These are phyloP conservation scores for Vitis rotundifolia DNA, from an alignment of 164 flowering plant species.

Conservation along the genomic window DNA sequence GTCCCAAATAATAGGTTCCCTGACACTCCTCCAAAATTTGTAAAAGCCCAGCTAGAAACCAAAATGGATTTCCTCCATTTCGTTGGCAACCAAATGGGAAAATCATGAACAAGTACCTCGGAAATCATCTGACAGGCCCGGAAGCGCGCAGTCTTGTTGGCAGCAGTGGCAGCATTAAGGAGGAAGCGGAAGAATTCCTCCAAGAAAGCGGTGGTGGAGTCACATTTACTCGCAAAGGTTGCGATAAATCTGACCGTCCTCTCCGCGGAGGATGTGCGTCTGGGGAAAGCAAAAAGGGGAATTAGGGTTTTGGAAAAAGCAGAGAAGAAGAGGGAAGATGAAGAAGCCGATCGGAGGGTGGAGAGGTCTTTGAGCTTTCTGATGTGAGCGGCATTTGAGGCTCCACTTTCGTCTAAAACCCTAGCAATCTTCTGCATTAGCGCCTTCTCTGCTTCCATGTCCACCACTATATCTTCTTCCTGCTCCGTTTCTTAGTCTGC, in stretches of 20 bases:
- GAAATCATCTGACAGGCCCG: constrained; percentile 89
- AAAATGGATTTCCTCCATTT: neutral
- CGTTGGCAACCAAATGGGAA: neutral
- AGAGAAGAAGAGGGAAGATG: constrained; percentile 45
- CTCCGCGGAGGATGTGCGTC: constrained; percentile 59
- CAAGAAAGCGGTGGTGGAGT: constrained; percentile 40
- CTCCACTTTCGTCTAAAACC: constrained; percentile 63
- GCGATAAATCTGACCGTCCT: constrained; percentile 71
- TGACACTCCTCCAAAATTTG: too few relatives aligned
- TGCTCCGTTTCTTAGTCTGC: neutral
- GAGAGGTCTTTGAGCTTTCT: constrained; percentile 84
- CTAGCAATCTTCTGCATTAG: constrained; percentile 45
- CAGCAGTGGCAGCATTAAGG: constrained; percentile 43
- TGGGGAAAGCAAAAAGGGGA: constrained; percentile 65
- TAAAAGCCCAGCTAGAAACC: neutral
- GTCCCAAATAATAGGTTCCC: too few relatives aligned
- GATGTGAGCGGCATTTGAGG: constrained; percentile 67
- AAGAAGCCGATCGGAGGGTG: constrained; percentile 53
- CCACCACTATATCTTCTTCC: constrained; percentile 1
- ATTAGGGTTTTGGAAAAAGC: constrained; percentile 61
- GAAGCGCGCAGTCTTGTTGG: constrained; percentile 64
- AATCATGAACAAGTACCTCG: constrained; percentile 49
- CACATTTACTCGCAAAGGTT: constrained; percentile 43
- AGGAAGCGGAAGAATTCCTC: constrained; percentile 64
- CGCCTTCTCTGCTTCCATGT: constrained; percentile 13